Base-by-base conservation (phyloP, 768 basidiomycete species). In the Leccinellum albellum region DNA sequence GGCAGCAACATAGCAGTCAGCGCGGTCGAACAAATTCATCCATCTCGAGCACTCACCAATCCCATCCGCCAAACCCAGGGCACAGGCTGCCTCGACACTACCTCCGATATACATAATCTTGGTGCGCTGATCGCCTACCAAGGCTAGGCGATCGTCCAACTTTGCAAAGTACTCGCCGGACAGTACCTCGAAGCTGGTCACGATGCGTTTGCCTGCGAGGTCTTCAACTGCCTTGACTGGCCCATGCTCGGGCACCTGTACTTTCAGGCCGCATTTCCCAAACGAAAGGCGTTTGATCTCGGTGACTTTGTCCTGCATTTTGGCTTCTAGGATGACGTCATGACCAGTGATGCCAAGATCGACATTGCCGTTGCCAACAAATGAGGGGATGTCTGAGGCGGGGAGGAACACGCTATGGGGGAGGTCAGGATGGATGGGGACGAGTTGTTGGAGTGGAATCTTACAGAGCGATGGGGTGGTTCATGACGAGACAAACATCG, bases 361-460 rank as follows among this genome's bases (percentile, higher is more conserved):
- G 66, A 99, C 90, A 67, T 94, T 89, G 50, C 97, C 97, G 70
- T 96, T 94, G 44, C 94, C 97, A 46, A 99, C 97, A 73, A 98
- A 99, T 28, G 94, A 96, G 10, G 97, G 95, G 61, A 99, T 99
- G 68, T 99, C 97, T 6, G 89, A 80, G 1, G 97, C 97, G 23
- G 97, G 95, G 23, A 98, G 88, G 75, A 99, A 98, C 23, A 99
- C 89, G 7, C 96, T 98, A n/a, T n/a, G n/a, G n/a, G n/a, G n/a
- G n/a, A n/a, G n/a, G n/a, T 1, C 40, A 40, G 40, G 40, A 40
- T n/a, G 17, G n/a, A 10, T 40, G 37, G 35, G 35, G 8, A 31
- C 31, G 31, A 37, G 20, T 12, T 21, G 5, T 2, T 6, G 17
- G n/a, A 7, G 10, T 40, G n/a, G 0, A 12, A 40, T 40, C 40